Base-by-base conservation (phyloP, 176 grass and related monocot genomes). In the Poa annua region DNA sequence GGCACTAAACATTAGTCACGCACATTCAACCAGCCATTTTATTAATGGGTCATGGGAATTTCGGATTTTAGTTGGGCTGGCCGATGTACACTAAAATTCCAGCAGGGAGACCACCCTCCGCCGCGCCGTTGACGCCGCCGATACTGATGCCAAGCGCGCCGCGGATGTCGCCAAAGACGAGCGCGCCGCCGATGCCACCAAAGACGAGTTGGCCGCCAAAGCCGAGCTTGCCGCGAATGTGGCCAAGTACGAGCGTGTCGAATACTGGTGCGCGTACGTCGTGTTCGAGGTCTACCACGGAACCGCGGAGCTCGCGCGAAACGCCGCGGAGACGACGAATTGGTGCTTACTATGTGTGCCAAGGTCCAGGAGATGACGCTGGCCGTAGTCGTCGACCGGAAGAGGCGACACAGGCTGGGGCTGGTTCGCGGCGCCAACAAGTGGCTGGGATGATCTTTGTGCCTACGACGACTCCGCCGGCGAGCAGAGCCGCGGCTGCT, bases 191-290 rank as follows among this genome's bases (percentile, higher is more conserved):
- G 45, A 13, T 47, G 45, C 45, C 2, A 20, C 8, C 12, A 3
- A 75, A 0, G 38, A 63, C 29, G 15, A 44, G 1, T 9, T 44
- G 42, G 42, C 42, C 42, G 42, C 10, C 26, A 15, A 48, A 48
- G 14, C 26, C 14, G 10, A 47, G 45, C 45, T 47, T 11, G 33
- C 32, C 63, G 32, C 63, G 6, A 34, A n/a, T 19, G 19, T 5
- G 1, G 20, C 9, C 20, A 4, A 64, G 0, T 25, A 51, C 59
- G 41, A 38, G 64, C 19, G 35, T 34, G 34, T 6, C 71, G 72
- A 48, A 25, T 75, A 68, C 83, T 78, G 83, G 74, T 76, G 74
- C 49, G 9, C 15, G 11, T 76, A 69, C 59, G 11, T 85, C 44
- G 11, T 35, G 49, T 78, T 76, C 35, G 74, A 76, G 74, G 33